These are phyloP conservation scores for Alternaria sp. DNA, from an alignment of 2,329 filamentous ascomycete species.

Conservation along the genomic window DNA sequence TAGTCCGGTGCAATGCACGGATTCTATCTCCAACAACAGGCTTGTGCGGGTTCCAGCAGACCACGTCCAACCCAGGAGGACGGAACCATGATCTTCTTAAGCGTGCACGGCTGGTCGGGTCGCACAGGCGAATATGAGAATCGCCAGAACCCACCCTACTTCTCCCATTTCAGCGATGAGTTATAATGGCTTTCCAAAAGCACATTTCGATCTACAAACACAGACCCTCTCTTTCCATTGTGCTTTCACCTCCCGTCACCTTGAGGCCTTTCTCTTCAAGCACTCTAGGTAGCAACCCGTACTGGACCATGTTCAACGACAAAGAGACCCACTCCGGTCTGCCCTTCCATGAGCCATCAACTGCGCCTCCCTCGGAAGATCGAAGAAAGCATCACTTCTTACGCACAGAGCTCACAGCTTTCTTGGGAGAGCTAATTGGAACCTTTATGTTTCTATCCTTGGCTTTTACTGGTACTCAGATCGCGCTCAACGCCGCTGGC, in stretches of 20 bases:
- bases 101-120: slow-evolving; percentile 2
- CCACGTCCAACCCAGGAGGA: slow-evolving; percentile 2
- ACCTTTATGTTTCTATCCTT: slow-evolving; percentile 57
- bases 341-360: slow-evolving; percentile 27
- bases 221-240: slow-evolving; percentile 2
- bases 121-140: slow-evolving; percentile 11
- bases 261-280: slow-evolving; percentile 9
- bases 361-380: slow-evolving; percentile 16
- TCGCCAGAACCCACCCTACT: slow-evolving; percentile 7
- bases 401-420: slow-evolving; percentile 34
- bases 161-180: slow-evolving; percentile 5
- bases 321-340: slow-evolving; percentile 16
- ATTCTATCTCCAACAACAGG: slow-evolving; percentile 2
- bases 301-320: slow-evolving; percentile 22
- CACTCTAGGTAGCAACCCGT: background rate
- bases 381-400: slow-evolving; percentile 12
- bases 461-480: slow-evolving; percentile 53
- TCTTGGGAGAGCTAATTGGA: slow-evolving; percentile 56
- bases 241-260: slow-evolving; percentile 5
- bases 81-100: slow-evolving; percentile 6
- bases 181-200: slow-evolving; percentile 14
- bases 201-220: slow-evolving; percentile 3
- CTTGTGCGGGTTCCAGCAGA: background rate
- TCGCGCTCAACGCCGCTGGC: slow-evolving; percentile 56
- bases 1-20: slow-evolving; percentile 3